Evolutionary conservation across 805 yeast species (phyloP), one percentile per base, ranked within the genome.

Genomic region (Candida parachauliodes): DNA sequence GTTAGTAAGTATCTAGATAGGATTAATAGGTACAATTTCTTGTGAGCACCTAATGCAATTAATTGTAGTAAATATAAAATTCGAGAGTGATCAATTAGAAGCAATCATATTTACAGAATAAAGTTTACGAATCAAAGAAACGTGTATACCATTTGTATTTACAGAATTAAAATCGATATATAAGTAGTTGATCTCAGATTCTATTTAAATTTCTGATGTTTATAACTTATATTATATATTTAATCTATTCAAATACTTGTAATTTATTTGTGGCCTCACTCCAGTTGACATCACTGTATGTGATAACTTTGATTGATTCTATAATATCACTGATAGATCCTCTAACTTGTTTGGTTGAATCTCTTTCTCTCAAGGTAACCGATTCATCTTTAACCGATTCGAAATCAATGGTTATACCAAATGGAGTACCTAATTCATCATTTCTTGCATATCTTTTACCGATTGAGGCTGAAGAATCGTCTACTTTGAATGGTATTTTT

Each of bases 381-480:
- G 96, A 81, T 35, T 78, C 77, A 59, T 91, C 97, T 59, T 83
- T 77, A 45, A 85, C 77, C 38, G 95, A 82, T 48, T 91, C 97
- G 63, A 93, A 91, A 65, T 91, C 98, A 52, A 91, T 84, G 47
- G 98, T 91, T 65, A 91, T 79, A 62, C 98, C 98, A 60, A 93
- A 93, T 52, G 98, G 98, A 38, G 98, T 93, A 65, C 98, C 98
- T 58, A 91, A 76, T 72, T 91, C 98, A 66, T 91, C 98, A 64
- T 91, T 91, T 72, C 98, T 86, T 47, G 98, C 88, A 57, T 91
- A 91, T 70, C 98, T 83, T 72, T 89, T 87, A 70, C 98, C 98
- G 54, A 91, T 93, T 22, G 98, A 86, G 15, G 96, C 97, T 50
- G 95, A 85, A 8, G 97, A 88, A 63, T 91, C 98, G 62, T 93